Conservation (phyloP, 106 monocot genomes). For the Platanthera guangdongensis region DNA sequence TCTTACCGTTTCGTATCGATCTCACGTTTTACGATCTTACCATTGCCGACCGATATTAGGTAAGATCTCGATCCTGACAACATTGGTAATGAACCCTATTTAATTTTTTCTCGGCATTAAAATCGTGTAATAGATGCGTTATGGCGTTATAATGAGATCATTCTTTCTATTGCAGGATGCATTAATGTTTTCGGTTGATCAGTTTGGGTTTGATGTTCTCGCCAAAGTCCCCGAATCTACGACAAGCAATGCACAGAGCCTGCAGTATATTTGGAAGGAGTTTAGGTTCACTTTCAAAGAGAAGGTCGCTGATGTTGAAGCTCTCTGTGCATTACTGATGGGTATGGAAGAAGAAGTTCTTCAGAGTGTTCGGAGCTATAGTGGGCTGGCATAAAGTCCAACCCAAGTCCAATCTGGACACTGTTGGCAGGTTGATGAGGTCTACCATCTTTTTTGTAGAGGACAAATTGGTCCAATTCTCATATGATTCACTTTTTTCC, state of each 20-base stretch:
- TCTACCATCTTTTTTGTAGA: no score
- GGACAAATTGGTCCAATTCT: no score
- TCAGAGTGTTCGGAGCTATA: slow-evolving; percentile 58
- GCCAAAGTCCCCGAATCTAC: slow-evolving; percentile 38
- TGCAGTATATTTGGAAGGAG: slow-evolving; percentile 65
- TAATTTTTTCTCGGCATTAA: not conserved
- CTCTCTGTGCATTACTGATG: slow-evolving; percentile 60
- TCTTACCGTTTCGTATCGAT: no score
- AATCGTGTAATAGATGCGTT: not conserved
- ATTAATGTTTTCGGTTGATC: slow-evolving; percentile 56
- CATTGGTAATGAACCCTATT: no score
- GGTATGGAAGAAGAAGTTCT: slow-evolving; percentile 79
- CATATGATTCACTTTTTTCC: no score
- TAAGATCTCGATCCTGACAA: no score
- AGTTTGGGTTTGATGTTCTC: slow-evolving; percentile 65
- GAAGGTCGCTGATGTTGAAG: slow-evolving; percentile 51
- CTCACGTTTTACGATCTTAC: no score
- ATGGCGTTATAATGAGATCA: not conserved
- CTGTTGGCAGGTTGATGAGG: no score
- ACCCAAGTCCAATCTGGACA: no score
- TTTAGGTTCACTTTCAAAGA: slow-evolving; percentile 80
- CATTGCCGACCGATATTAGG: no score
- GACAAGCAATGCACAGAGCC: not conserved
- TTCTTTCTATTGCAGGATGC: slow-evolving; percentile 48
- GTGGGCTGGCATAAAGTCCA: slow-evolving; percentile 27